phyloP scores from a whole-genome alignment of 2,329 filamentous ascomycete genomes.

The Colletotrichum camelliae region DNA sequence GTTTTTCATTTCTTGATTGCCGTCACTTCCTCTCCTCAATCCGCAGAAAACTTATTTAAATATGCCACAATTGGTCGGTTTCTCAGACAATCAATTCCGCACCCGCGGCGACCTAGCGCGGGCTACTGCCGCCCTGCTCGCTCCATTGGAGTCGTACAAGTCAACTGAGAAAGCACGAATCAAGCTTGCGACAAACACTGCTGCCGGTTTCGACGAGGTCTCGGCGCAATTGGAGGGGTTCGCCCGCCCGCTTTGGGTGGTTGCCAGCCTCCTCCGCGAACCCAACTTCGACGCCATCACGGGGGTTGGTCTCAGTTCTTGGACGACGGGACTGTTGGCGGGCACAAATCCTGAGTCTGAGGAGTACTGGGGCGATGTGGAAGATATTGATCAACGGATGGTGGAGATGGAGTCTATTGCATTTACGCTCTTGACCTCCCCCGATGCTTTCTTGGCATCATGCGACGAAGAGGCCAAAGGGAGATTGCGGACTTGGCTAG shows the following conservation, averaged over 20 bases:
- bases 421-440: conserved; percentile 44
- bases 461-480: conserved; percentile 27
- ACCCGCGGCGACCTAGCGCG: conserved; percentile 31
- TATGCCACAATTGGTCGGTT: conserved; percentile 33
- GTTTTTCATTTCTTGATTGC: neutral
- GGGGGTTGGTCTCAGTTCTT: conserved; percentile 18
- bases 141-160: conserved; percentile 29
- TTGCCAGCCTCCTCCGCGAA: conserved; percentile 44
- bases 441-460: conserved; percentile 33
- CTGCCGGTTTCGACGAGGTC: conserved; percentile 37
- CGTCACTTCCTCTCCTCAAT: neutral
- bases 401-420: conserved; percentile 51
- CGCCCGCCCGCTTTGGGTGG: conserved; percentile 30
- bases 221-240: conserved; percentile 43
- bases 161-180: conserved; percentile 33
- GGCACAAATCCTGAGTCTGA: conserved; percentile 26
- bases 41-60: neutral
- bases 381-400: conserved; percentile 48
- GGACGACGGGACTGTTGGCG: conserved; percentile 21
- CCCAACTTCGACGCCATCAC: neutral
- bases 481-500: conserved; percentile 40
- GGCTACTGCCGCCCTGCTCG: conserved; percentile 30
- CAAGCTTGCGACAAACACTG: conserved; percentile 32
- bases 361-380: conserved; percentile 46
- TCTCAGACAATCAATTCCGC: conserved; percentile 37